Evolutionary conservation across 345 rosid genomes (phyloP).

Genomic region (Eutrema heterophyllum): DNA sequence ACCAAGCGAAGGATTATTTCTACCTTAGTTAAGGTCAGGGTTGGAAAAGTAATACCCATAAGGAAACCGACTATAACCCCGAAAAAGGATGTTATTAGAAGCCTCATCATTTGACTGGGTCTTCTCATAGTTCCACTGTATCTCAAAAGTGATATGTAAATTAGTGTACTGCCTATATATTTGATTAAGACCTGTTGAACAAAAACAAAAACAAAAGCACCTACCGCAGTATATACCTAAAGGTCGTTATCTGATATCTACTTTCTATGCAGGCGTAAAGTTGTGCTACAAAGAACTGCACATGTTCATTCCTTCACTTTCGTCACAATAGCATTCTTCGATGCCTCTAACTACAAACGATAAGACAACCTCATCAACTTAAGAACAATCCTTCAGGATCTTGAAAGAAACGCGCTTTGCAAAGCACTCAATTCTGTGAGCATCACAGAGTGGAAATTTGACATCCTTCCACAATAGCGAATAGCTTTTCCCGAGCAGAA

Average conservation of each 20-base stretch:
- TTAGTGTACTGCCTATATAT: not conserved
- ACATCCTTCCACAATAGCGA: not conserved
- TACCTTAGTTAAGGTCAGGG: slow-evolving; percentile 75
- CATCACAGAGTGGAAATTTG: not conserved
- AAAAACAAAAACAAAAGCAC: not conserved
- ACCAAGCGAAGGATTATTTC: not conserved
- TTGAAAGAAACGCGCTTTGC: not conserved
- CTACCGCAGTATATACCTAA: not conserved
- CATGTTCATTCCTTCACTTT: not conserved
- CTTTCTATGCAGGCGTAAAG: not conserved
- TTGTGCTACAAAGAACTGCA: not conserved
- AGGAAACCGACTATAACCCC: slow-evolving; percentile 80
- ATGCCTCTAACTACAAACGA: not conserved
- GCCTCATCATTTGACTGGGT: slow-evolving; percentile 69
- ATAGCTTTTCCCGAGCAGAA: not conserved
- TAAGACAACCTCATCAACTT: not conserved
- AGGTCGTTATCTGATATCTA: not conserved
- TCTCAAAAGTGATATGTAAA: not conserved
- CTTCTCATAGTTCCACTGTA: slow-evolving; percentile 52
- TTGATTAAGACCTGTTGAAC: not conserved
- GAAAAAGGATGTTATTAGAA: slow-evolving; percentile 56
- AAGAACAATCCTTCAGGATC: not conserved
- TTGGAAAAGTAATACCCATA: slow-evolving; percentile 74
- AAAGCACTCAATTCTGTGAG: not conserved
- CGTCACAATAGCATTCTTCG: not conserved